Evolutionary conservation across 306 rosid species (phyloP).

Genomic region (Astragalus membranaceus): DNA sequence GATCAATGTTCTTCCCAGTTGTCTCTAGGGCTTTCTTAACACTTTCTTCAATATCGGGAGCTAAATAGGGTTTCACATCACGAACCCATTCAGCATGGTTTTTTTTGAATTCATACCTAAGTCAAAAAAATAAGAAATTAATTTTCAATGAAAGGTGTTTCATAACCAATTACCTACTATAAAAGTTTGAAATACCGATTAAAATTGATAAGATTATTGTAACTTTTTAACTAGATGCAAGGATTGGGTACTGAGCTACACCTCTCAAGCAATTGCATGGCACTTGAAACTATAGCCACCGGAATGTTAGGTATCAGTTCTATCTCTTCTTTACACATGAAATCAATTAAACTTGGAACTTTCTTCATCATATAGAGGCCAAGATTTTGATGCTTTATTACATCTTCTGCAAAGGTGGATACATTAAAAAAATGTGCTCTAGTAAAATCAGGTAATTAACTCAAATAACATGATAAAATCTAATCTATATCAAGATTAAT

Average conservation of each 20-base stretch:
- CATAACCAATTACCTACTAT: no score
- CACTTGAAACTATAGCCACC: conserved; percentile 57
- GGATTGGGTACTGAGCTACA: conserved; percentile 3
- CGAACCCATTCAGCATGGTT: conserved; percentile 59
- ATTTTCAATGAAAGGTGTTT: not conserved
- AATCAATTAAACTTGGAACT: conserved; percentile 58
- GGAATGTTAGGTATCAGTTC: conserved; percentile 41
- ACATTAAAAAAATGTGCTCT: no score
- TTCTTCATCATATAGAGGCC: conserved; percentile 44
- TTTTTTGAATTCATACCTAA: conserved; percentile 58
- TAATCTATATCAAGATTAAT: no score
- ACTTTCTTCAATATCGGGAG: conserved; percentile 61
- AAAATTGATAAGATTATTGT: not conserved
- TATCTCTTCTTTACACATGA: conserved; percentile 28
- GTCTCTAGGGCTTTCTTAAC: conserved; percentile 41
- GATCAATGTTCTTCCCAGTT: conserved; percentile 35
- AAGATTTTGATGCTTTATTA: conserved; percentile 43
- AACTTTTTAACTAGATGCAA: not conserved
- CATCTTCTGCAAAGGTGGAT: conserved; percentile 33
- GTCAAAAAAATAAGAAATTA: not conserved
- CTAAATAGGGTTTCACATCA: conserved; percentile 48
- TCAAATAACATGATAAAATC: no score
- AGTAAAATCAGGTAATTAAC: no score
- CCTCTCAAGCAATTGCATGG: conserved; percentile 57
- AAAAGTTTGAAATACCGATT: no score